These are phyloP conservation scores for Beauveria brongniartii DNA, from an alignment of 2,329 filamentous ascomycete species.

Conservation along the genomic window DNA sequence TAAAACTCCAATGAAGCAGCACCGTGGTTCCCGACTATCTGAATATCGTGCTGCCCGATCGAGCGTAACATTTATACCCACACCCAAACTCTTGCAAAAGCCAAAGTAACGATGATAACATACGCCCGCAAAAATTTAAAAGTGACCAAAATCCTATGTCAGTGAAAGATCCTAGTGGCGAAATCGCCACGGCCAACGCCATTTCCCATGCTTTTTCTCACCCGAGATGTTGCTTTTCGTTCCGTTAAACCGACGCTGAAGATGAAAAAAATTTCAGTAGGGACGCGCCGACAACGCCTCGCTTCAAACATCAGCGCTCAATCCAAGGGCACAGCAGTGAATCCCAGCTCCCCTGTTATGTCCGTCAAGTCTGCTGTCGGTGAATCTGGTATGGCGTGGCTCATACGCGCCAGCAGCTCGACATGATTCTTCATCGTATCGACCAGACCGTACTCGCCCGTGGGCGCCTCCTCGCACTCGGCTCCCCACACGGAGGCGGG, in stretches of 20 bases:
- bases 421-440: slow-evolving; percentile 33
- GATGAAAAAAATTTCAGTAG: not conserved
- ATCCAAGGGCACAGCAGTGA: slow-evolving; percentile 15
- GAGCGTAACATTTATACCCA: not conserved
- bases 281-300: not conserved
- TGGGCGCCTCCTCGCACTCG: slow-evolving; percentile 36
- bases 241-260: slow-evolving; percentile 1
- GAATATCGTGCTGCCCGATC: not conserved
- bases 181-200: not conserved
- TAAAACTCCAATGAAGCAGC: not conserved
- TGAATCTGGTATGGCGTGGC: slow-evolving; percentile 17
- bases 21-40: too few relatives aligned
- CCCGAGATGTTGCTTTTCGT: slow-evolving; percentile 5
- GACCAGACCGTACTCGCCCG: slow-evolving; percentile 26
- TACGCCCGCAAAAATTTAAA: not conserved
- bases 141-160: not conserved
- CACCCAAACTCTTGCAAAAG: not conserved
- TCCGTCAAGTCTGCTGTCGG: slow-evolving; percentile 15
- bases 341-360: slow-evolving; percentile 24
- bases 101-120: not conserved
- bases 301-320: not conserved
- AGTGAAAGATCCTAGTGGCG: not conserved
- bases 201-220: not conserved
- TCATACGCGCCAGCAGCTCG: slow-evolving; percentile 31
- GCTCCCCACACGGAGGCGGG: slow-evolving; percentile 50